Evolutionary conservation across 352 stramenopile genomes (phyloP).

Genomic region (Aphanomyces cochlioides): DNA sequence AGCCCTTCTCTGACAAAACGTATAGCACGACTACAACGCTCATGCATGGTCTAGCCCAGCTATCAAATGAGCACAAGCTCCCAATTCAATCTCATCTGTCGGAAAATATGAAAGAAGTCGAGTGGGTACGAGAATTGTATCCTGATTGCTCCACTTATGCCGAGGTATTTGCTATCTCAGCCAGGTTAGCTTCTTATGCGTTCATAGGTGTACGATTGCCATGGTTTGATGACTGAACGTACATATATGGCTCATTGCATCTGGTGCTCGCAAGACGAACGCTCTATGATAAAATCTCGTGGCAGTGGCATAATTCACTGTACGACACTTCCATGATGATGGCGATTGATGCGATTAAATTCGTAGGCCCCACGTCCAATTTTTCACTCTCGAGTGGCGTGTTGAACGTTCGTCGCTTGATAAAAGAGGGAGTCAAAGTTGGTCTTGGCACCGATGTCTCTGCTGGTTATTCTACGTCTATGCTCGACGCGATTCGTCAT

Average conservation of each 20-base stretch:
- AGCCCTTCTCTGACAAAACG: background rate
- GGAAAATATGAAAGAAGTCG: slow-evolving; percentile 87
- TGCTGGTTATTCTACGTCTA: slow-evolving; percentile 91
- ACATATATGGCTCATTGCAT: slow-evolving; percentile 95
- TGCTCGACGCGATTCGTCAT: slow-evolving; percentile 89
- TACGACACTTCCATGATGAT: background rate
- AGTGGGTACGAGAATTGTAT: slow-evolving; percentile 79
- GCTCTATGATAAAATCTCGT: slow-evolving; percentile 54
- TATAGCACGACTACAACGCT: slow-evolving; percentile 71
- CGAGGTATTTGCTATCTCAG: slow-evolving; percentile 35
- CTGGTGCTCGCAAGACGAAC: slow-evolving; percentile 75
- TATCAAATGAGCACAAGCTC: slow-evolving; percentile 76
- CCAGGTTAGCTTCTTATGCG: slow-evolving; percentile 33
- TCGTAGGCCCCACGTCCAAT: slow-evolving; percentile 82
- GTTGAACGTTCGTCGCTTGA: slow-evolving; percentile 69
- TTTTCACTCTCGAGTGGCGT: slow-evolving; percentile 89
- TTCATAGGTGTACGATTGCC: slow-evolving; percentile 60
- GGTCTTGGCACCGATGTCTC: slow-evolving; percentile 93
- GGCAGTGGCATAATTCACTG: slow-evolving; percentile 90
- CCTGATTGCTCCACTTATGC: slow-evolving; percentile 79
- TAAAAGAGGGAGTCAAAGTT: slow-evolving; percentile 83
- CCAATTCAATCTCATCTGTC: slow-evolving; percentile 90
- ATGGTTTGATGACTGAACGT: slow-evolving; percentile 84
- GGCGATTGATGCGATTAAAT: too few species aligned
- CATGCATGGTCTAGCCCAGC: slow-evolving; percentile 70